A percentile compares a stretch with the other conserved stretches of the same genome.
These are phyloP conservation scores for Apiotrichum gamsii DNA, from an alignment of 1,284 basidiomycete species.

Conservation along the genomic window DNA sequence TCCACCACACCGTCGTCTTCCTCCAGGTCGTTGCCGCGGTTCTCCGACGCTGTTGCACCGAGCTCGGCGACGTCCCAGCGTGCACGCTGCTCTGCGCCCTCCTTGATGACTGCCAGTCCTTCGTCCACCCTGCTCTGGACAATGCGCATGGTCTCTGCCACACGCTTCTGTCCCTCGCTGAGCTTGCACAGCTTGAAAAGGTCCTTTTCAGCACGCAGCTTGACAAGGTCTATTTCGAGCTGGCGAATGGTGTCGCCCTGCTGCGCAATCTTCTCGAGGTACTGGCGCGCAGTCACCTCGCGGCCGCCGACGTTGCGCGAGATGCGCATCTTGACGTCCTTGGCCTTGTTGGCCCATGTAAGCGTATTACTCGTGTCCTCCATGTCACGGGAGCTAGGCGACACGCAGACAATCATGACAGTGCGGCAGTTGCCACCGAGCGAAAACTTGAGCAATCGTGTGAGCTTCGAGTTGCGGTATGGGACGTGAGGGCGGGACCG, in stretches of 20 bases:
- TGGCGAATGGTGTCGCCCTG: constrained; percentile 29
- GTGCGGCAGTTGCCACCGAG: constrained; percentile 96
- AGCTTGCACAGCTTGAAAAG: constrained; percentile 54
- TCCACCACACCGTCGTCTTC: constrained; percentile 41
- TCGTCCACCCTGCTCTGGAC: constrained; percentile 63
- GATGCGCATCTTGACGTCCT: constrained; percentile 88
- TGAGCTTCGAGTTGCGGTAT: constrained; percentile 94
- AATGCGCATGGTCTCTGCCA: constrained; percentile 63
- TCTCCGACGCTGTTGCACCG: constrained; percentile 60
- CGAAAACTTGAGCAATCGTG: constrained; percentile 89
- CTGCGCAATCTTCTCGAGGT: constrained; percentile 85
- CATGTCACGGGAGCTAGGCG: constrained; percentile 87
- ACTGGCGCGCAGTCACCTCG: constrained; percentile 84
- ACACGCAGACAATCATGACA: constrained; percentile 94
- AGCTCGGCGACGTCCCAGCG: constrained; percentile 68
- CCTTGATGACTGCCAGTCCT: constrained; percentile 61
- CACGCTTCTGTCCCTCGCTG: constrained; percentile 60
- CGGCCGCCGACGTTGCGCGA: constrained; percentile 90
- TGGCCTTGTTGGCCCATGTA: constrained; percentile 89
- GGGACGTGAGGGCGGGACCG: constrained; percentile 83
- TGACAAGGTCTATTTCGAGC: constrained; percentile 63
- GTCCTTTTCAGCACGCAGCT: constrained; percentile 33
- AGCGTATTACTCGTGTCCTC: constrained; percentile 97
- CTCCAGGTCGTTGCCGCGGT: constrained; percentile 61
- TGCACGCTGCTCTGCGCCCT: constrained; percentile 70